These are phyloP conservation scores for Neodidymelliopsis sp. DNA, from an alignment of 2,329 filamentous ascomycete genomes.

Conservation along the genomic window DNA sequence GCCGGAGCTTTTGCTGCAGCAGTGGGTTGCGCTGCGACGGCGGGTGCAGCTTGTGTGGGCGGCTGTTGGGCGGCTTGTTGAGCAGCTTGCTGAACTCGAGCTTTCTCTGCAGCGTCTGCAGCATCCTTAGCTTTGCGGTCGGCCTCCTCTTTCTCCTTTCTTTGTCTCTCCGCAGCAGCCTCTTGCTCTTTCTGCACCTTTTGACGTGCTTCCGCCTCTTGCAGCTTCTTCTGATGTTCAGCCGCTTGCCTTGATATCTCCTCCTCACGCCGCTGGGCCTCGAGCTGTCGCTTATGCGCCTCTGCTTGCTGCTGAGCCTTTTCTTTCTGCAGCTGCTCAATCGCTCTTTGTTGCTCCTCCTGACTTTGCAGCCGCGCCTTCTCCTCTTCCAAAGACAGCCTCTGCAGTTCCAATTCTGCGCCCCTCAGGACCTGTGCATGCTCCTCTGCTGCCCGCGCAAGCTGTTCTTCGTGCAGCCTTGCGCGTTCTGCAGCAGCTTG, in stretches of 20 bases:
- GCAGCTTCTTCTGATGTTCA: conserved; percentile 37
- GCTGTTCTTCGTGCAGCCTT: conserved; percentile 68
- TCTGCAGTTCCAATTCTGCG: conserved; percentile 62
- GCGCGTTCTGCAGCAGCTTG: conserved; percentile 68
- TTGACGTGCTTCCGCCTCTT: conserved; percentile 42
- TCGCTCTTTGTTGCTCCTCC: conserved; percentile 46
- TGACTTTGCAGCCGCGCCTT: conserved; percentile 42
- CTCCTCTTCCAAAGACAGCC: conserved; percentile 55
- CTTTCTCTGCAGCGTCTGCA: conserved; percentile 35
- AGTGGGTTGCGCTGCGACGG: conserved; percentile 8
- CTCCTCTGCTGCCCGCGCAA: conserved; percentile 69
- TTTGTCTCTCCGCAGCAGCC: conserved; percentile 38
- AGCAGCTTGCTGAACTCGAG: conserved; percentile 29
- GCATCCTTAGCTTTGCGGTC: conserved; percentile 39
- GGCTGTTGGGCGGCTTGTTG: conserved; percentile 10
- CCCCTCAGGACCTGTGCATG: conserved; percentile 70
- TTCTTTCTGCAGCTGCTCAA: conserved; percentile 53
- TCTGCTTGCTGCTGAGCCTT: conserved; percentile 53
- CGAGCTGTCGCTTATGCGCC: conserved; percentile 42
- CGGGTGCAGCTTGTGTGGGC: conserved; percentile 16
- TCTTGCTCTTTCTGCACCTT: conserved; percentile 41
- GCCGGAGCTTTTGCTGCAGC: conserved; percentile 7
- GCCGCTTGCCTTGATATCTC: conserved; percentile 38
- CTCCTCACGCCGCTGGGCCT: conserved; percentile 45
- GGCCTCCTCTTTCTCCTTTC: conserved; percentile 40